Conservation (phyloP, 179 eudicot genomes). For the Beta lomatogona region DNA sequence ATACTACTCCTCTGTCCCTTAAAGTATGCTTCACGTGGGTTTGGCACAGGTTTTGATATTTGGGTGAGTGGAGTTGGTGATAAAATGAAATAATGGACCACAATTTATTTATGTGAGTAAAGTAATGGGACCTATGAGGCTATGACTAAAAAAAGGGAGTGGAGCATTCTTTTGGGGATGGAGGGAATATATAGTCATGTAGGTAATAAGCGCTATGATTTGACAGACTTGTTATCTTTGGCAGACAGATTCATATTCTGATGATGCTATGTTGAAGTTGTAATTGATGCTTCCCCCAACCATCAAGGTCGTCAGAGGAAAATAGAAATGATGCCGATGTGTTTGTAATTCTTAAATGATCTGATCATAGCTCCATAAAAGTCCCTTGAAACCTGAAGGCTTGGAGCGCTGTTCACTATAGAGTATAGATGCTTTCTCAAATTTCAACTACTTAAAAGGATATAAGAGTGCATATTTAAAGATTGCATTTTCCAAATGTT, state of each 20-base stretch:
- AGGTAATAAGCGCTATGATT: neutral
- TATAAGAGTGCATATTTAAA: neutral
- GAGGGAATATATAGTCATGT: too few relatives aligned
- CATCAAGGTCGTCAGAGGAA: neutral
- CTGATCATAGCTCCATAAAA: neutral
- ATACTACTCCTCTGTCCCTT: too few relatives aligned
- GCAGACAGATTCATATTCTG: neutral
- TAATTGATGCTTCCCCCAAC: slow-evolving; percentile 2
- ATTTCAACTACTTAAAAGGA: slow-evolving; percentile 7
- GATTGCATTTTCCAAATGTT: neutral
- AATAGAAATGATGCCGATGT: neutral
- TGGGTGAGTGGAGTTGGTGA: too few relatives aligned
- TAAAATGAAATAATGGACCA: too few relatives aligned
- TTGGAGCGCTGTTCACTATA: slow-evolving; percentile 10
- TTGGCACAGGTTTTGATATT: too few relatives aligned
- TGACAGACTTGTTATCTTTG: neutral
- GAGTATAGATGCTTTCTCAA: slow-evolving; percentile 1
- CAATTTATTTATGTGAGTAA: too few relatives aligned
- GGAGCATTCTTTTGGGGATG: too few relatives aligned
- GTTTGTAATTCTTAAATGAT: neutral
- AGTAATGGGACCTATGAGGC: too few relatives aligned
- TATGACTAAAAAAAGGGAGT: too few relatives aligned
- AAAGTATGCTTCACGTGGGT: too few relatives aligned
- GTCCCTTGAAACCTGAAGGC: neutral
- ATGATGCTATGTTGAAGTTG: neutral